Base-by-base conservation (phyloP, 1,284 basidiomycete genomes). In the Ganoderma leucocontextum region DNA sequence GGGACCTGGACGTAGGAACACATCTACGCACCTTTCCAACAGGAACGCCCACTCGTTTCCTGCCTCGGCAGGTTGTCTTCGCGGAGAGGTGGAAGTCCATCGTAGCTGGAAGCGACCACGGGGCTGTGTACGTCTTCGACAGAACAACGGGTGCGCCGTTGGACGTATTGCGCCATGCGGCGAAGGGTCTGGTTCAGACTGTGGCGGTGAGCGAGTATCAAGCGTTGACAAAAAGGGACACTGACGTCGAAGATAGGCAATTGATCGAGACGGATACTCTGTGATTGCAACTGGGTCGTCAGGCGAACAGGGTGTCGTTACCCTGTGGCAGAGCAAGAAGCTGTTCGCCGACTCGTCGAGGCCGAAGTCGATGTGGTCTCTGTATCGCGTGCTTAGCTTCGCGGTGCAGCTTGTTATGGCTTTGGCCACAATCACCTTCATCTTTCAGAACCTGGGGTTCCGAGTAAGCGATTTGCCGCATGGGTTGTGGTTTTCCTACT, bases 51-150 rank as follows among this genome's bases (percentile, higher is more conserved):
- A 52, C 35, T 19, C 44, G 58, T 29, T 60, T 65, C 38, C 41
- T 65, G 9, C 64, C 64, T 3, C 49, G 58, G 42, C 64, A 65
- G 57, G 64, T 65, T 9, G 39, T 19, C 22, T 65, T 65, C 29
- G 64, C 35, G 12, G 64, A 65, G n/a, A 44, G 59, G 6, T 53
- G 53, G n/a, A 65, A 42, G 42, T 29, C 58, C 10, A 53, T 65
- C 22, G 64, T 65, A 8, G 64, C 57, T 22, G 64, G 64, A 9
- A 65, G 64, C 44, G 64, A 65, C 35, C 64, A 65, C 19, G 59
- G 64, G 1, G 58, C 64, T 19, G 47, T 65, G 22, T 65, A 65
- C 47, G 19, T 65, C 19, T 65, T 65, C 17, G 64, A 65, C 17
- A 38, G 64, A 33, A 59, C 49, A 25, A 65, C 64, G 29, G 64